phyloP scores from a whole-genome alignment of 495 filamentous ascomycete species.

The Neurospora terricola region DNA sequence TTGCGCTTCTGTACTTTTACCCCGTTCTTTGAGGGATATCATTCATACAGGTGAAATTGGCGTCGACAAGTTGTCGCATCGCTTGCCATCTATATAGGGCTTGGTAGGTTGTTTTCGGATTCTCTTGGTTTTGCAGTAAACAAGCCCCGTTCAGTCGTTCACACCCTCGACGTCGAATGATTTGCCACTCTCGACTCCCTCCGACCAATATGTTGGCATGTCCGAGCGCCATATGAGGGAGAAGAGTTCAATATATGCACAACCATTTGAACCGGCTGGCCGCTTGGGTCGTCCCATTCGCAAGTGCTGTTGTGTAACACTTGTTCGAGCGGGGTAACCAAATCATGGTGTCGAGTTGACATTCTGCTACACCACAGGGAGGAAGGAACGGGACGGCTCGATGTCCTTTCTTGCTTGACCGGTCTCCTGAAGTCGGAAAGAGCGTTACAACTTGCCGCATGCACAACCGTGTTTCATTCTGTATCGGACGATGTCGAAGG shows the following conservation, averaged over 20 bases:
- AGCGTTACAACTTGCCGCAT: not conserved
- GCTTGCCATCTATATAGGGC: too few relatives aligned
- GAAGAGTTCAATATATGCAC: not conserved
- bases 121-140: not conserved
- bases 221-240: not conserved
- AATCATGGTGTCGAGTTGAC: not conserved
- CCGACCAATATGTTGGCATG: not conserved
- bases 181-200: not conserved
- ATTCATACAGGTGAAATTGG: not conserved
- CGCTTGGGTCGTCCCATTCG: not conserved
- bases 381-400: not conserved
- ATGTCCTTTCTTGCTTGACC: not conserved
- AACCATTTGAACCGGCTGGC: not conserved
- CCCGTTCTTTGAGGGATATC: not conserved
- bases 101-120: too few relatives aligned
- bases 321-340: not conserved
- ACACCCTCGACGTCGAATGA: not conserved
- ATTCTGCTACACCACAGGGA: not conserved
- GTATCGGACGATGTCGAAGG: not conserved
- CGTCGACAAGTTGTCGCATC: not conserved
- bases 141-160: not conserved
- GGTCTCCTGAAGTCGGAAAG: not conserved
- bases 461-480: not conserved
- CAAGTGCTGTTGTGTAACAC: not conserved
- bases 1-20: not conserved